A percentile compares a stretch with the other conserved stretches of the same genome.
phyloP scores from a whole-genome alignment of 176 grass and related monocot genomes.

The Typha latifolia region DNA sequence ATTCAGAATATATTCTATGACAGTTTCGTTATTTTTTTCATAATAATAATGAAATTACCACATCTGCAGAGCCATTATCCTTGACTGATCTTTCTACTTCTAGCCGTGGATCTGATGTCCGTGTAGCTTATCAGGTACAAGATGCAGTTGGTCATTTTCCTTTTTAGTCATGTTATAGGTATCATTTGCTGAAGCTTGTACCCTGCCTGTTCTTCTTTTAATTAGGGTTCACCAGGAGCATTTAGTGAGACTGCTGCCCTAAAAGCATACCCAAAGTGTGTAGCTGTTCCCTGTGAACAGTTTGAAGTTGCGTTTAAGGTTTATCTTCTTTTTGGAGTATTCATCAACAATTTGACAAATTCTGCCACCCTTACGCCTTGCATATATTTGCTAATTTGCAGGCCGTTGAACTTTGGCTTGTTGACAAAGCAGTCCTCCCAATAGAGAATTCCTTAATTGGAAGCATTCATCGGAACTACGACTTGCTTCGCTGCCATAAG shows the following conservation, averaged over 20 bases:
- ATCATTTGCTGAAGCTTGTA: not conserved
- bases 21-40: not conserved
- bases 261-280: slow-evolving; percentile 44
- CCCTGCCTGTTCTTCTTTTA: slow-evolving; percentile 5
- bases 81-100: slow-evolving; percentile 26
- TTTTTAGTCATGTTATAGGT: slow-evolving; percentile 1
- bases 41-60: not conserved
- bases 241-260: slow-evolving; percentile 39
- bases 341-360: not conserved
- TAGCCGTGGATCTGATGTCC: slow-evolving; percentile 27
- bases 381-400: slow-evolving; percentile 12
- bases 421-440: slow-evolving; percentile 43
- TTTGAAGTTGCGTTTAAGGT: slow-evolving; percentile 52
- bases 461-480: slow-evolving; percentile 54
- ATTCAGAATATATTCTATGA: slow-evolving; percentile 5
- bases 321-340: not conserved
- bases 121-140: slow-evolving; percentile 52
- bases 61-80: slow-evolving; percentile 32
- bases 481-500: slow-evolving; percentile 45
- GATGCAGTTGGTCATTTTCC: not conserved
- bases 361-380: not conserved
- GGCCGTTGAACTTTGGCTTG: slow-evolving; percentile 57
- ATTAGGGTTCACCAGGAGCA: slow-evolving; percentile 45
- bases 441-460: slow-evolving; percentile 58
- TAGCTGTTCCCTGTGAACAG: slow-evolving; percentile 40